Evolutionary conservation across 805 yeast genomes (phyloP), one percentile per base, ranked within the genome.

Genomic region (Saccharomycopsis amapae): DNA sequence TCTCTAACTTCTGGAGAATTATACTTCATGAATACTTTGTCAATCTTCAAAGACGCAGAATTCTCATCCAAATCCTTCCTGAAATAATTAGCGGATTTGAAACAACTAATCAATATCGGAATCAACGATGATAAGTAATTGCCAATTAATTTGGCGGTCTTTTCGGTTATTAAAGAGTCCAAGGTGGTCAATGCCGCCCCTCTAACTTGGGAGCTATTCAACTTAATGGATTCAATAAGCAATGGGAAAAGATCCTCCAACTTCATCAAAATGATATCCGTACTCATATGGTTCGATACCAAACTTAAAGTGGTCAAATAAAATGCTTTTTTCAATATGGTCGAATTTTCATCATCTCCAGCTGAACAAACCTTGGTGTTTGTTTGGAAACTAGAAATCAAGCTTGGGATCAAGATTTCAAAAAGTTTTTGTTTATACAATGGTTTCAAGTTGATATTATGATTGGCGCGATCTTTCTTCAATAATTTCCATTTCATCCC

Each of bases 371-470:
- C n/a, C 4, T 53, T 51, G 2, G 49, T 40, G 1, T 53, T 55
- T 3, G 48, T 19, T 9, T 55, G 52, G 58, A 73, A 79, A 3
- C 70, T 71, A 0, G 62, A 58, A 5, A 82, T 75, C 26, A 87
- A 59, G 25, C 59, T 61, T 0, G 84, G 83, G 4, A 86, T 68
- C 1, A 78, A 65, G 6, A 69, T 63, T 49, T 77, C 76, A 58
- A 87, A 86, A 22, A 85, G 70, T 52, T 79, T 79, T 58, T 93
- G 98, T 58, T 87, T 87, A 69, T 83, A 86, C 20, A 93, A 68
- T 38, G 75, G 61, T 48, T 84, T 48, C 7, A 32, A 26, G 17
- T 30, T 37, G n/a, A 44, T 22, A 38, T 48, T 44, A 25, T 40
- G 23, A 34, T 40, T 40, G 5, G 23, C 9, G 26, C 28, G 33